These are phyloP conservation scores for Cladophialophora immunda DNA, from an alignment of 2,329 filamentous ascomycete species.

Conservation along the genomic window DNA sequence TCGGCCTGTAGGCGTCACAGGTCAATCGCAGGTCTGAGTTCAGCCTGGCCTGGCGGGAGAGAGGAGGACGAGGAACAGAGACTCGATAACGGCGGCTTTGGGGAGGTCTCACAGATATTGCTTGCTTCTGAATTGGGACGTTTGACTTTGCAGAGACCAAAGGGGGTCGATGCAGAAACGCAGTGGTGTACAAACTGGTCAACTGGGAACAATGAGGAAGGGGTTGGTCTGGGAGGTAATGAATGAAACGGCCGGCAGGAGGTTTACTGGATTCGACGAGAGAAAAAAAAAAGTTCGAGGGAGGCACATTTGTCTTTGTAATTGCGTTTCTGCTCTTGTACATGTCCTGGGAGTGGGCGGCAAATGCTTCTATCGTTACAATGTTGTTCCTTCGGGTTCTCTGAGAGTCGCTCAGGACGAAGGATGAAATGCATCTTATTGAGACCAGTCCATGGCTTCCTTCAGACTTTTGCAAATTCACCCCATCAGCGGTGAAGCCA, in stretches of 20 bases:
- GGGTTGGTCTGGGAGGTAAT: neutral
- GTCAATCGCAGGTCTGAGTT: neutral
- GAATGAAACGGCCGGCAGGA: neutral
- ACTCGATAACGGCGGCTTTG: neutral
- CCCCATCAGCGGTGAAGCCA: neutral
- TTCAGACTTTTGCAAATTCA: neutral
- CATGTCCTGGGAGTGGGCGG: neutral
- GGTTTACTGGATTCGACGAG: neutral
- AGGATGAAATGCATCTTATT: neutral
- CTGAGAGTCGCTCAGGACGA: neutral
- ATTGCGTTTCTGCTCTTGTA: neutral
- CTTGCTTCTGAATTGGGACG: neutral
- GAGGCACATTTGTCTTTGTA: neutral
- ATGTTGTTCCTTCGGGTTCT: neutral
- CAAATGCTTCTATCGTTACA: slow-evolving; percentile 1
- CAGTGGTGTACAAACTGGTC: neutral
- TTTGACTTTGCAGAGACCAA: neutral
- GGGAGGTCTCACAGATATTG: neutral
- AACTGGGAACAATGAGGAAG: neutral
- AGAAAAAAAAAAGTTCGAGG: slow-evolving; percentile 4
- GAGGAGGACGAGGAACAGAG: neutral
- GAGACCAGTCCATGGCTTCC: neutral
- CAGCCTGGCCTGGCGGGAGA: neutral
- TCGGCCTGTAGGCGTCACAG: no score
- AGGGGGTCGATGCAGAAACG: neutral